phyloP scores from a whole-genome alignment of 2,329 filamentous ascomycete species.

The Aspergillus spinulosporus region DNA sequence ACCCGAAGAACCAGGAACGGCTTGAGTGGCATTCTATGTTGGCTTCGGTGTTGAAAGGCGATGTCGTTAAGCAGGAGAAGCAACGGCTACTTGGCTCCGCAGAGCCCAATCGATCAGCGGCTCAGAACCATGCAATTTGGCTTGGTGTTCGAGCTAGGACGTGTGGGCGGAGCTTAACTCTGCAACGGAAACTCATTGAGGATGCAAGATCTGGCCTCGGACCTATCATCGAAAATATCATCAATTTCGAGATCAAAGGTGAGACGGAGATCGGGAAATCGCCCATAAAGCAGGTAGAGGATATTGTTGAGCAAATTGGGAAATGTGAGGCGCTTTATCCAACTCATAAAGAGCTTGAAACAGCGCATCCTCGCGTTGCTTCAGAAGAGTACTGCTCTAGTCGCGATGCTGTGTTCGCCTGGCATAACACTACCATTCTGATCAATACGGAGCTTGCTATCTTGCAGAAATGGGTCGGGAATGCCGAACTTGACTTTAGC shows the following conservation, averaged over 20 bases:
- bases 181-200: constrained; percentile 85
- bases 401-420: constrained; percentile 85
- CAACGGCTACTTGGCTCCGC: constrained; percentile 83
- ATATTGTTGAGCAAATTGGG: constrained; percentile 87
- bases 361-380: constrained; percentile 72
- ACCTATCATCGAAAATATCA: constrained; percentile 78
- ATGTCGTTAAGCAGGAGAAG: constrained; percentile 97
- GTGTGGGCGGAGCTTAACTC: constrained; percentile 78
- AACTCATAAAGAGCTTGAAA: constrained; percentile 71
- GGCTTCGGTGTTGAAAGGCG: constrained; percentile 89
- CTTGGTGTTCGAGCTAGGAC: constrained; percentile 79
- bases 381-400: constrained; percentile 77
- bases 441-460: constrained; percentile 94
- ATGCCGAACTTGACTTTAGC: constrained; percentile 88
- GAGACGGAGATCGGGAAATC: constrained; percentile 88
- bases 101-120: constrained; percentile 71
- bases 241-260: constrained; percentile 90
- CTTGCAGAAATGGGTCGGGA: constrained; percentile 94
- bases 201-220: constrained; percentile 75
- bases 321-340: constrained; percentile 84
- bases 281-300: constrained; percentile 82
- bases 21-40: constrained; percentile 99
- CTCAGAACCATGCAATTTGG: constrained; percentile 74
- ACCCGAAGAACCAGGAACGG: constrained; percentile 82
- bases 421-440: constrained; percentile 95